phyloP scores from a whole-genome alignment of 1,284 basidiomycete species.

The Coniophora puteana region DNA sequence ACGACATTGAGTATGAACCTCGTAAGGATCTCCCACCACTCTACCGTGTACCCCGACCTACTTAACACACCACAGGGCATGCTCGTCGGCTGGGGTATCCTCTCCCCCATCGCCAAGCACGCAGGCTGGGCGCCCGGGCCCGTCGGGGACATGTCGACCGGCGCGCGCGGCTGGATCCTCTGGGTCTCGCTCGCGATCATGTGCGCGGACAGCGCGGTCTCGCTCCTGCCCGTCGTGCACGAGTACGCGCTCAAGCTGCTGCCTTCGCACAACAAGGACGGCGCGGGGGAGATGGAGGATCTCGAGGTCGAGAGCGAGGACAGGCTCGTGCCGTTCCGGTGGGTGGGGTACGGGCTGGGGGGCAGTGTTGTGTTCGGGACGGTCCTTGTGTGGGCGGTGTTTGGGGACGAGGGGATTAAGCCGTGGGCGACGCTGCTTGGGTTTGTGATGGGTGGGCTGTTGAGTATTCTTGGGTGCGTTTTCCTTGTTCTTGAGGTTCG shows the following conservation, averaged over 20 bases:
- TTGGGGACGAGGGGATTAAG: constrained; percentile 87
- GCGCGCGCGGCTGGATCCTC: constrained; percentile 90
- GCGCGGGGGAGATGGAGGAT: constrained; percentile 37
- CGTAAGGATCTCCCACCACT: constrained; percentile 34
- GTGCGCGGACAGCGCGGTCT: constrained; percentile 87
- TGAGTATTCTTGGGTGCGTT: constrained; percentile 83
- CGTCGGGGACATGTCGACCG: constrained; percentile 79
- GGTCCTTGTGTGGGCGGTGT: constrained; percentile 80
- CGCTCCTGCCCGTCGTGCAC: constrained; percentile 69
- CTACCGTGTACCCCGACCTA: constrained; percentile 1
- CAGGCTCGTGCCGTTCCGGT: constrained; percentile 75
- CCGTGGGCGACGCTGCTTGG: constrained; percentile 92
- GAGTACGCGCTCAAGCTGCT: constrained; percentile 48
- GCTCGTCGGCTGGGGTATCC: constrained; percentile 91
- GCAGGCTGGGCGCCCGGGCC: constrained; percentile 89
- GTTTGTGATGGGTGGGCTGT: constrained; percentile 76
- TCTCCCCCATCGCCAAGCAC: constrained; percentile 83
- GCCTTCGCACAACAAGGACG: constrained; percentile 15
- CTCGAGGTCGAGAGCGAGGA: constrained; percentile 78
- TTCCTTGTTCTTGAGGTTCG: constrained; percentile 4
- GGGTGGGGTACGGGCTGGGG: constrained; percentile 73
- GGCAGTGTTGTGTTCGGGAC: constrained; percentile 71
- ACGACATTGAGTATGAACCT: constrained; percentile 93
- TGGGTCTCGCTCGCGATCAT: constrained; percentile 96
- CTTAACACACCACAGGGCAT: constrained; percentile 64